Evolutionary conservation across 768 basidiomycete genomes (phyloP).

Genomic region (Serendipita sp.): DNA sequence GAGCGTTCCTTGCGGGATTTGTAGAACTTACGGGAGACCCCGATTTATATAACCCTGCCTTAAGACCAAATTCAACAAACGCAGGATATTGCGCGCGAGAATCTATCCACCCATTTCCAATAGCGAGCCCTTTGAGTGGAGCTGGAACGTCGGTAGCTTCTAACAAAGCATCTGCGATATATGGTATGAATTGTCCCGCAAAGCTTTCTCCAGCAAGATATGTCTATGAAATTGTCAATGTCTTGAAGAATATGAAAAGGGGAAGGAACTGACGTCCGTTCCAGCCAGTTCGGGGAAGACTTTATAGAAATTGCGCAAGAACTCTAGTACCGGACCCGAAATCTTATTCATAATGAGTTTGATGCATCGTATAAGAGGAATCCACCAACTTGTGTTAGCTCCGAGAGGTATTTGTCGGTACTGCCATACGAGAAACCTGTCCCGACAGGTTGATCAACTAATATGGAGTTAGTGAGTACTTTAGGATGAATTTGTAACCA

Average conservation of each 20-base stretch:
- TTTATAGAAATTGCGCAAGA: conserved; percentile 72
- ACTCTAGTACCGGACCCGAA: conserved; percentile 61
- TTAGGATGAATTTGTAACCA: background rate
- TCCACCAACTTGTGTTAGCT: conserved; percentile 43
- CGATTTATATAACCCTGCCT: conserved; percentile 59
- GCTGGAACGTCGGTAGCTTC: conserved; percentile 35
- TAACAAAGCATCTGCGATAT: conserved; percentile 74
- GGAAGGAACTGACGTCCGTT: conserved; percentile 51
- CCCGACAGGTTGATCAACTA: conserved; percentile 96
- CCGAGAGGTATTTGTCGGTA: conserved; percentile 71
- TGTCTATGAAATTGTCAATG: conserved; percentile 39
- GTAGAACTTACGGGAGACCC: conserved; percentile 41
- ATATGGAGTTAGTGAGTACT: background rate
- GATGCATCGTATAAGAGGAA: conserved; percentile 4
- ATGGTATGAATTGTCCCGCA: conserved; percentile 96
- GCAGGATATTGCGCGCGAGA: conserved; percentile 74
- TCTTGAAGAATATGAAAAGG: background rate
- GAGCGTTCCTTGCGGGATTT: background rate
- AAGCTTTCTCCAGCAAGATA: conserved; percentile 93
- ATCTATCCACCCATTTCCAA: conserved; percentile 99
- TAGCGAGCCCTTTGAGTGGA: conserved; percentile 64
- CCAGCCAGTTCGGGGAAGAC: conserved; percentile 78
- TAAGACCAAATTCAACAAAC: conserved; percentile 72
- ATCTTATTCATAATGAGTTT: conserved; percentile 31
- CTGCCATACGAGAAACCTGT: conserved; percentile 86